Evolutionary conservation across 495 filamentous ascomycete species (phyloP), one percentile per base, ranked within the genome.

Genomic region (Neurospora sp.): DNA sequence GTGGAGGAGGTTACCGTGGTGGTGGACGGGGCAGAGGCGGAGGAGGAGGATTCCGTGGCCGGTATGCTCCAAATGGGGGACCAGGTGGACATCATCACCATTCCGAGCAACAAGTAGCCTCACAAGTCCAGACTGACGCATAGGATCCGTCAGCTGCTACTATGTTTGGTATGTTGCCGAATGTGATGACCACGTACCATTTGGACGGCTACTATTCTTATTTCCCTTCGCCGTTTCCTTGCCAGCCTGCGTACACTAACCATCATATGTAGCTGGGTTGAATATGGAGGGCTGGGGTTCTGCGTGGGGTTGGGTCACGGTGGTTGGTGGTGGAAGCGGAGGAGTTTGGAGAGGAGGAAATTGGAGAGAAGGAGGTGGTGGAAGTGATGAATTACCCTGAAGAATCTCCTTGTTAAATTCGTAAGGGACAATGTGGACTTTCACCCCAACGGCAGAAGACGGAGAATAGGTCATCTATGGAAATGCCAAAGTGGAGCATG

Each of bases 111-210:
- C 53, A 65, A 35, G 27, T 35, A 31, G 6, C 72, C 31, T 47
- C 69, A 39, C 72, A 65, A 35, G 27, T 71, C 27, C 74, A 73
- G 71, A 27, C 39, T 45, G 74, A 68, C 59, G 71, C 16, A 18
- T 75, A 75, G 73, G 65, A 40, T 41, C 35, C 73, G 73, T 65
- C 73, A 39, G 71, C 73, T 72, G 73, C 53, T 18, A 37, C 69
- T n/a, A 71, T 71, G 41, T 72, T 31, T 72, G 71, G 45, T 37
- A 35, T 59, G 59, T 45, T 69, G 20, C 73, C 69, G 14, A 69
- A 40, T 41, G 22, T 53, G 41, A 71, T 74, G 45, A 73, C 27
- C 39, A 42, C 38, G 12, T 72, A 61, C 35, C 53, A 65, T 27
- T 16, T 65, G 27, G 53, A 65, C 27, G 27, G 53, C 53, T 65